Evolutionary conservation across 2,329 filamentous ascomycete species (phyloP).

Genomic region (Teratosphaeria epicoccoides): DNA sequence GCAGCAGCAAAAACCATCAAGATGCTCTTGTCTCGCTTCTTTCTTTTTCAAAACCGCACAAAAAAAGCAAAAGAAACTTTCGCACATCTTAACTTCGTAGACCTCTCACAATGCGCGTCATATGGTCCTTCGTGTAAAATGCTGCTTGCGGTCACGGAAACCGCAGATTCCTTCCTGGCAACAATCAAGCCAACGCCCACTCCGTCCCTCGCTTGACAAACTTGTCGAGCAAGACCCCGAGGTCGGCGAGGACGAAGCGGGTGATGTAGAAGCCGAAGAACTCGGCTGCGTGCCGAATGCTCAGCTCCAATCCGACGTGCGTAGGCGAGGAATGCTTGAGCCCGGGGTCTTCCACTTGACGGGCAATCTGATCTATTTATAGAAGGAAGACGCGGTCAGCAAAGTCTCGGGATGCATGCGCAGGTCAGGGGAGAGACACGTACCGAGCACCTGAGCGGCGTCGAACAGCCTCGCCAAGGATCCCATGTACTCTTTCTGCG

Average conservation of each 20-base stretch:
- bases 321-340: conserved; percentile 85
- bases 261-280: conserved; percentile 97
- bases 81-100: not conserved
- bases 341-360: conserved; percentile 90
- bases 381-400: not conserved
- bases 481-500: conserved; percentile 83
- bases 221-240: conserved; percentile 81
- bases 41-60: not conserved
- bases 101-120: not conserved
- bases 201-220: conserved; percentile 90
- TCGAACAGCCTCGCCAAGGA: conserved; percentile 85
- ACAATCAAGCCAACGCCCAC: conserved; percentile 61
- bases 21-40: not conserved
- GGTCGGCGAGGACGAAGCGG: conserved; percentile 81
- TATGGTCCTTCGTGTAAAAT: too few species aligned
- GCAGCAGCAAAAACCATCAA: not conserved
- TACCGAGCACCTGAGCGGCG: conserved; percentile 84
- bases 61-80: not conserved
- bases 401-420: not conserved
- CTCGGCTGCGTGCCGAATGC: conserved; percentile 84
- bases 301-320: conserved; percentile 88
- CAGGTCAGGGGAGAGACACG: conserved; percentile 24
- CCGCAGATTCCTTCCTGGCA: too few species aligned
- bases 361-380: conserved; percentile 76
- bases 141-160: too few species aligned